Percentiles rank a stretch among this genome's conserved stretches.
These are phyloP conservation scores for Blastobotrys proliferans DNA, from an alignment of 1,139 yeast genomes.

Conservation along the genomic window DNA sequence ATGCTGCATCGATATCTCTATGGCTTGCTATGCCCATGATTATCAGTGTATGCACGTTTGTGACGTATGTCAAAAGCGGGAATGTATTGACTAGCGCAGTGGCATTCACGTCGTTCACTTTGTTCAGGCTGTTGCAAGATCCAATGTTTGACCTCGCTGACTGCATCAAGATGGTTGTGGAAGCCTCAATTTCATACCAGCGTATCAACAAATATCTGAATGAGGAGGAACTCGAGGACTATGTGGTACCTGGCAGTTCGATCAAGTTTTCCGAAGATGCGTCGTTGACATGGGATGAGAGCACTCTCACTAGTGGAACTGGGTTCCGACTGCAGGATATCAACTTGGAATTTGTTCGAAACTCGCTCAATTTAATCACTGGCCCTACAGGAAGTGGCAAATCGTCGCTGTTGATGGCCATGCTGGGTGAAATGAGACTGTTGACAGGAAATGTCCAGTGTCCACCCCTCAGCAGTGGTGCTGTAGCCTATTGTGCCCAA, in stretches of 20 bases:
- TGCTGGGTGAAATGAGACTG: conserved; percentile 89
- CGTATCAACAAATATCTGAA: conserved; percentile 76
- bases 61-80: conserved; percentile 67
- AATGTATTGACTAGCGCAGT: conserved; percentile 76
- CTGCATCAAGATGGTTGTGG: conserved; percentile 77
- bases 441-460: conserved; percentile 54
- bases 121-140: conserved; percentile 74
- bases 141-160: conserved; percentile 88
- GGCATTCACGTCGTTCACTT: conserved; percentile 85
- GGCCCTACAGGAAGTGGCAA: conserved; percentile 97
- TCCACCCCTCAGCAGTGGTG: conserved; percentile 60
- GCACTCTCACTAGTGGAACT: not conserved
- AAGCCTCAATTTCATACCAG: conserved; percentile 81
- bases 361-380: conserved; percentile 74
- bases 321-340: conserved; percentile 77
- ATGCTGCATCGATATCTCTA: conserved; percentile 36
- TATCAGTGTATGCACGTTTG: conserved; percentile 75
- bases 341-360: conserved; percentile 60
- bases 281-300: conserved; percentile 58
- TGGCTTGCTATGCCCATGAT: conserved; percentile 69
- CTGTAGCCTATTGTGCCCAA: conserved; percentile 94
- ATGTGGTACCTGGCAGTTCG: conserved; percentile 56
- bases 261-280: conserved; percentile 61
- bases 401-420: conserved; percentile 81
- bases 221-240: conserved; percentile 78